Base-by-base conservation (phyloP, 1,284 basidiomycete species). In the Phlebopus sp. region DNA sequence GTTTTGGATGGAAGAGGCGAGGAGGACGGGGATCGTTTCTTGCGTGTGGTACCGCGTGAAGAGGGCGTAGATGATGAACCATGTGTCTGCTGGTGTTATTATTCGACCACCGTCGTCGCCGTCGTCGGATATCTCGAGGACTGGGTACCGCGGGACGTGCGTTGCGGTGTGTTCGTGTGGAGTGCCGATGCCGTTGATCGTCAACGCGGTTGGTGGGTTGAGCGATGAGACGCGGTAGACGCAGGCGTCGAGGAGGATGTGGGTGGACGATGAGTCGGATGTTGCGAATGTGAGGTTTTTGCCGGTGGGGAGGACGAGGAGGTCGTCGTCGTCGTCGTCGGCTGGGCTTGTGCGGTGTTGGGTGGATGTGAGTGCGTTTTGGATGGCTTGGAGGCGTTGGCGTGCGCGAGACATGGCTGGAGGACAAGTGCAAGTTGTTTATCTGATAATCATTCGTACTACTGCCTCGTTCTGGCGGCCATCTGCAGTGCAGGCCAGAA, bases 131-230 rank as follows among this genome's bases (percentile, higher is more conserved):
- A 69, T 47, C 47, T 66, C 64, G 5, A 70, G 50, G 7, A 69
- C 53, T 13, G 60, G 58, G 44, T 58, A 69, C 23, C 52, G 50
- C 7, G 66, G 69, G n/a, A 65, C 55, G 36, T 68, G 66, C 7
- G 60, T 55, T 15, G 62, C 59, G 7, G 40, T 54, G 37, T 58
- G 53, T 37, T 66, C 67, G 47, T 62, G 54, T 1, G 58, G 55
- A 0, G 68, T 70, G 6, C 64, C 66, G 6, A 70, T 31, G 1
- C 63, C 59, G 6, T 69, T 65, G 4, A 68, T 41, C 9, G 62
- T 53, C 35, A 69, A 51, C 7, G 51, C 53, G 3, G 37, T 50
- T 2, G 43, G 21, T 3, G 21, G 21, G 4, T 3, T 45, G 5
- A 44, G 57, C 15, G 42, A 46, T 4, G 47, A 41, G 8, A 43